Evolutionary conservation across 208 protist species (phyloP), one percentile per base, ranked within the genome.

Genomic region (Trypanosoma rangeli): DNA sequence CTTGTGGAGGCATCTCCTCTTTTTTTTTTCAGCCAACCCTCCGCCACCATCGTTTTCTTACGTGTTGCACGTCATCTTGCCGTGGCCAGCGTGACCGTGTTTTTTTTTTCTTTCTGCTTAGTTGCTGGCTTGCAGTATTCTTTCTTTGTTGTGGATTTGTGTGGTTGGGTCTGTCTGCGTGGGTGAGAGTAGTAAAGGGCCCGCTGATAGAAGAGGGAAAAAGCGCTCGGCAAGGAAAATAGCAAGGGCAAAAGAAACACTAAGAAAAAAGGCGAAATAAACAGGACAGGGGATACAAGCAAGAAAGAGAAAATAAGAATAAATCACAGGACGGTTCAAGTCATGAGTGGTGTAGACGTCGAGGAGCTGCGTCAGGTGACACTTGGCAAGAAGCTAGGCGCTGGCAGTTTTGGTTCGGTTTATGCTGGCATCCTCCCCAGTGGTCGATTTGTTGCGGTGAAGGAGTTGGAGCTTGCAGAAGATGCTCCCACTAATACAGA

Each of bases 381-480:
- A 53, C 74, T 96, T 28, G 88, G 91, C 62, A 93, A 92, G 78
- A 96, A 96, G 70, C 82, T 97, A n/a, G 93, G 93, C 9, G 80
- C 84, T 24, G 93, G 93, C 22, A 94, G 84, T 74, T 97, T 94
- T 66, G 93, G 90, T 59, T 90, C 92, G 20, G 92, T 97, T 13
- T 95, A 88, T 50, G 85, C 90, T 22, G 92, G 92, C n/a, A 76
- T 97, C 33, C 78, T 97, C 37, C 90, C 89, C 12, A 94, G 79
- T 56, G 92, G 92, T 10, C 78, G 79, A 26, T 97, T 96, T 64
- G 93, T 97, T 3, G 93, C 93, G 0, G 93, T 96, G 57, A 97
- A 97, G 77, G 76, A 89, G 50, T 61, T 97, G 15, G 89, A 95
- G 75, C 77, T 97, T 18, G 75, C 80, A 1, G 90, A 97, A 28